These are phyloP conservation scores for Plasmodium billcollinsi DNA, from an alignment of 169 alveolate genomes.

Conservation along the genomic window DNA sequence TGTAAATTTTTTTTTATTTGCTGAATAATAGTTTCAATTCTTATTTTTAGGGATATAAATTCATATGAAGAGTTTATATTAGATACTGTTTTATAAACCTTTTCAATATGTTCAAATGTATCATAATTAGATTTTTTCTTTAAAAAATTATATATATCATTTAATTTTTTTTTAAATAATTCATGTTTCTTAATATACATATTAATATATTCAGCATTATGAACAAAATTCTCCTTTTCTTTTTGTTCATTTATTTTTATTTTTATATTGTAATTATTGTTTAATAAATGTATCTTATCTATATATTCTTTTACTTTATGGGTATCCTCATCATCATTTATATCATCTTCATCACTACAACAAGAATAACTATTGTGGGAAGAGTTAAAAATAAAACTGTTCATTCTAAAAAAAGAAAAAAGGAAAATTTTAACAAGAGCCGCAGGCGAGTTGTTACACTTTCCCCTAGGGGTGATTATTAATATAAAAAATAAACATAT, in stretches of 20 bases:
- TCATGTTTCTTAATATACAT: constrained; percentile 51
- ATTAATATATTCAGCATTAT: constrained; percentile 60
- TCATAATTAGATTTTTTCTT: constrained; percentile 70
- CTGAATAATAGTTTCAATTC: constrained; percentile 17
- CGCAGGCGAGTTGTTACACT: not conserved
- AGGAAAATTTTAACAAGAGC: not conserved
- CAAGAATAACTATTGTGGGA: not conserved
- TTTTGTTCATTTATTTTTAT: constrained; percentile 48
- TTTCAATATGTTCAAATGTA: constrained; percentile 51
- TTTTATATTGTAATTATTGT: constrained; percentile 43
- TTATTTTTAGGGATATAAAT: constrained; percentile 42
- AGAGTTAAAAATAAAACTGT: not conserved
- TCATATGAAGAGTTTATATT: constrained; percentile 52
- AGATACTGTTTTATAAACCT: constrained; percentile 41
- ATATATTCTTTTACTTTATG: constrained; percentile 32
- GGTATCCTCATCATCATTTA: constrained; percentile 11
- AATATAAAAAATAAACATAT: too few species aligned
- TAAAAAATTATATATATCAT: constrained; percentile 46
- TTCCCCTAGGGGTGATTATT: too few species aligned
- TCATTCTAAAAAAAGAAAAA: not conserved
- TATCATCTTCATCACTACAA: constrained; percentile 11
- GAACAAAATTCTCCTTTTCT: constrained; percentile 53
- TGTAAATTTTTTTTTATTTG: constrained; percentile 24
- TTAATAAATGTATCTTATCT: constrained; percentile 51
- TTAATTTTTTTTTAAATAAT: constrained; percentile 29